These are phyloP conservation scores for Cutaneotrichosporon sp. DNA, from an alignment of 1,284 basidiomycete species.

Conservation along the genomic window DNA sequence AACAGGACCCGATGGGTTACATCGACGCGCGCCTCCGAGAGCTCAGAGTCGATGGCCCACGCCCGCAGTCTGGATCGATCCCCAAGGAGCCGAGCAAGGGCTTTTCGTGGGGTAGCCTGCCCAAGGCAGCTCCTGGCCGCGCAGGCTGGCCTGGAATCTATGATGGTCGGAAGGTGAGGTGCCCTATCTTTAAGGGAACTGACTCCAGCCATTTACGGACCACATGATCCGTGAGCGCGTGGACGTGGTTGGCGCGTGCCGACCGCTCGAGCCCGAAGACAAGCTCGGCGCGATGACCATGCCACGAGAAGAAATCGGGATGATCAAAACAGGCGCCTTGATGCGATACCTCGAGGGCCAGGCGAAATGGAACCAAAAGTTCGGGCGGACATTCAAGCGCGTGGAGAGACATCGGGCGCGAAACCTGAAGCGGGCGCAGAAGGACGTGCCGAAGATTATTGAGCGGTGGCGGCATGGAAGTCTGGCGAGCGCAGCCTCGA, in stretches of 20 bases:
- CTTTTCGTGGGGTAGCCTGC: background rate
- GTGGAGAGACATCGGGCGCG: constrained; percentile 44
- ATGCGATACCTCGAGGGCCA: constrained; percentile 53
- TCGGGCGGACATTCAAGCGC: constrained; percentile 35
- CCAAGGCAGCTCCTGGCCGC: constrained; percentile 46
- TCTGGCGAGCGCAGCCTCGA: background rate
- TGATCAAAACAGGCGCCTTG: constrained; percentile 56
- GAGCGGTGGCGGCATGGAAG: constrained; percentile 6
- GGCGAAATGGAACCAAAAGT: constrained; percentile 51
- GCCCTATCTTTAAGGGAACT: background rate
- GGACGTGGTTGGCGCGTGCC: constrained; percentile 70
- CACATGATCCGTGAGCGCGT: constrained; percentile 86
- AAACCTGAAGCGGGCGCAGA: constrained; percentile 43
- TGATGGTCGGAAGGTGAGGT: constrained; percentile 55
- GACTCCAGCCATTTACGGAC: constrained; percentile 47
- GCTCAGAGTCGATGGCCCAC: background rate
- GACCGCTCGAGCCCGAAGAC: constrained; percentile 70
- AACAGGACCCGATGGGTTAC: background rate
- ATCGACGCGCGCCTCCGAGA: background rate
- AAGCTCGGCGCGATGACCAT: constrained; percentile 68
- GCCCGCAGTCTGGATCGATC: background rate
- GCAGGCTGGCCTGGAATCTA: constrained; percentile 71
- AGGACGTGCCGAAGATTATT: constrained; percentile 28
- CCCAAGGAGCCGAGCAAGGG: background rate
- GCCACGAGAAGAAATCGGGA: constrained; percentile 59